Conservation (phyloP, 2,329 filamentous ascomycete species). For the Ophiosphaerella korrae region DNA sequence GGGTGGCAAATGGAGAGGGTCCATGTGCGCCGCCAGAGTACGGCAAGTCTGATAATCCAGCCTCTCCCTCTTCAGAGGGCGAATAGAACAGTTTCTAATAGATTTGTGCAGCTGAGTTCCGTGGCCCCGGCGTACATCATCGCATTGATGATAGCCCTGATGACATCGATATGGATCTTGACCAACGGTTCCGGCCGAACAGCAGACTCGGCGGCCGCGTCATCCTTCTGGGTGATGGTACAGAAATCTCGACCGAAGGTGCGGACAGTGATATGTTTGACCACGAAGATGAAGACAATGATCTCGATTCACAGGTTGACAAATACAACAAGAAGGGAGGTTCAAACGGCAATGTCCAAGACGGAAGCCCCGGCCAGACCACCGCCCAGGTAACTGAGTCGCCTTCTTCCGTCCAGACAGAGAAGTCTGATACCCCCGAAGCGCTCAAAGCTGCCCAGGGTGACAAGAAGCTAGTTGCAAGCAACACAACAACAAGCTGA, state of each 20-base stretch:
- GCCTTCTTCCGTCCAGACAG: constrained; percentile 45
- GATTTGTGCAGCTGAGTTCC: constrained; percentile 54
- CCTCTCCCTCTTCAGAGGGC: constrained; percentile 41
- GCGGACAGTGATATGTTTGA: constrained; percentile 95
- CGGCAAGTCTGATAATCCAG: constrained; percentile 72
- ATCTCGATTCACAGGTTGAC: constrained; percentile 81
- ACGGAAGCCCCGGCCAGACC: constrained; percentile 31
- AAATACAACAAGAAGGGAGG: constrained; percentile 55
- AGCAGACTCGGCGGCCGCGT: constrained; percentile 72
- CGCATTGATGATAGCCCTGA: constrained; percentile 57
- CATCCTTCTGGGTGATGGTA: constrained; percentile 94
- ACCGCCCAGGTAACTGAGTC: constrained; percentile 37
- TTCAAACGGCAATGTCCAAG: constrained; percentile 24
- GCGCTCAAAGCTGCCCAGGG: constrained; percentile 18
- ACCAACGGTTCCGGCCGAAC: constrained; percentile 70
- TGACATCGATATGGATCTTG: constrained; percentile 75
- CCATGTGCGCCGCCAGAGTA: constrained; percentile 99
- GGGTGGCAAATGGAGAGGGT: constrained; percentile 94
- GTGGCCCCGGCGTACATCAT: constrained; percentile 57
- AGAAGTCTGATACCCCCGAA: constrained; percentile 36
- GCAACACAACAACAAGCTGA: constrained; percentile 18
- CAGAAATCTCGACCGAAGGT: constrained; percentile 86
- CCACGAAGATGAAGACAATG: constrained; percentile 83
- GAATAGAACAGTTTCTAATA: constrained; percentile 45
- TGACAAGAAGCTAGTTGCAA: constrained; percentile 23